Evolutionary conservation across 177 flowering plant genomes (phyloP), one percentile per base, ranked within the genome.

Genomic region (Vitis hybrid): DNA sequence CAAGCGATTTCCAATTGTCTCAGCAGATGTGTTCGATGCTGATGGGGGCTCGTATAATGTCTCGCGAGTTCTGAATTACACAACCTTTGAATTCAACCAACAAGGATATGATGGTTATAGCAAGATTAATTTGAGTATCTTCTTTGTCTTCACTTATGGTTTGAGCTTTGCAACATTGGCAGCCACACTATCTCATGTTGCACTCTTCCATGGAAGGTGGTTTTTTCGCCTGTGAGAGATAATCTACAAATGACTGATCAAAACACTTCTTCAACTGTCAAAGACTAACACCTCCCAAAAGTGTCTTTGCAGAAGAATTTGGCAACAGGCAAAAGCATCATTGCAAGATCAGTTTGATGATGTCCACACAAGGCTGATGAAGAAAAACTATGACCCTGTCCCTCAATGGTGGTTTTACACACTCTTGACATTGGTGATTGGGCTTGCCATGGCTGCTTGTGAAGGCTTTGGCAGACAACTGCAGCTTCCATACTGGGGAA

Each of bases 401-500:
- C 92, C 92, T 12, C 82, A 85, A 56, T 87, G 89, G 92, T 89
- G 92, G 92, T 89, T 89, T 61, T 68, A 75, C 63, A 2, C 65
- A 2, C 56, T 89, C 44, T 31, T 89, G 71, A 28, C 73, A 0
- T 0, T 71, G 4, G 71, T 75, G 1, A 8, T 77, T 11, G 88
- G 24, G 6, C 71, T 85, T 1, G 62, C 92, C 10, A 2, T 89
- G 17, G 14, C 81, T 24, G 72, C 85, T 49, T 82, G 85, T 62
- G 90, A 86, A 75, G 87, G 85, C 2, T 87, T 84, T 62, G 72
- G 58, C 17, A 71, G 64, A 56, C 81, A 84, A 59, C 53, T 89
- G 50, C 92, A 87, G 57, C 82, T 89, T 33, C 92, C 90, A 19
- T 89, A 73, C 60, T 89, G 92, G 92, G 92, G 92, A 49, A 66